Conservation (phyloP, 2,329 filamentous ascomycete species). For the Alternaria arbusti region DNA sequence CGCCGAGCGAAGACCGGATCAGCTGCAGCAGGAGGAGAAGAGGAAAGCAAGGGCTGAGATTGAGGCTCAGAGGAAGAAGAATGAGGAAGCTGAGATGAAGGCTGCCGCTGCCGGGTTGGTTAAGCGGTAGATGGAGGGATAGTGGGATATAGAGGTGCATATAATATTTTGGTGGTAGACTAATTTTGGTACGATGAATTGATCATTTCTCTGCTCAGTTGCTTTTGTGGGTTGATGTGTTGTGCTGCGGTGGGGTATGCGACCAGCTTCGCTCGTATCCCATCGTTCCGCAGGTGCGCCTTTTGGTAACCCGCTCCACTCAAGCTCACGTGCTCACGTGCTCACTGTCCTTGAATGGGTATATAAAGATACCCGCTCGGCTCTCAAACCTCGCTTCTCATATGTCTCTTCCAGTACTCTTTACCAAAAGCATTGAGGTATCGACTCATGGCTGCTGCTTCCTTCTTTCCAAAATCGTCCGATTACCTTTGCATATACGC, state of each 20-base stretch:
- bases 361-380: neutral
- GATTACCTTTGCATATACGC: neutral
- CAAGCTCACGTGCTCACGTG: neutral
- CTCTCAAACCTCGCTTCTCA: too few relatives aligned
- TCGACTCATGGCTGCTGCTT: neutral
- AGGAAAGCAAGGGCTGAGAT: slow-evolving; percentile 67
- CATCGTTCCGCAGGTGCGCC: too few relatives aligned
- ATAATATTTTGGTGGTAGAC: neutral
- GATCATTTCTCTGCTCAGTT: neutral
- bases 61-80: slow-evolving; percentile 45
- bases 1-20: slow-evolving; percentile 82
- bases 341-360: rapidly evolving
- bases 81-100: slow-evolving; percentile 38
- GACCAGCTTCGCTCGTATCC: too few relatives aligned
- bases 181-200: slow-evolving; percentile 1
- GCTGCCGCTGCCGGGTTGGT: slow-evolving; percentile 21
- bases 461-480: neutral
- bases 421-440: too few relatives aligned
- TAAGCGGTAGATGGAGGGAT: neutral
- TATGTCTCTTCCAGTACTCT: too few relatives aligned
- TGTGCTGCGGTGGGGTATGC: neutral
- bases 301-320: too few relatives aligned
- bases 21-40: slow-evolving; percentile 76
- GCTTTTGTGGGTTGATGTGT: neutral
- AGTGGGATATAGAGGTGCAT: neutral